These are phyloP conservation scores for Serendipita sp. DNA, from an alignment of 768 basidiomycete species.

Conservation along the genomic window DNA sequence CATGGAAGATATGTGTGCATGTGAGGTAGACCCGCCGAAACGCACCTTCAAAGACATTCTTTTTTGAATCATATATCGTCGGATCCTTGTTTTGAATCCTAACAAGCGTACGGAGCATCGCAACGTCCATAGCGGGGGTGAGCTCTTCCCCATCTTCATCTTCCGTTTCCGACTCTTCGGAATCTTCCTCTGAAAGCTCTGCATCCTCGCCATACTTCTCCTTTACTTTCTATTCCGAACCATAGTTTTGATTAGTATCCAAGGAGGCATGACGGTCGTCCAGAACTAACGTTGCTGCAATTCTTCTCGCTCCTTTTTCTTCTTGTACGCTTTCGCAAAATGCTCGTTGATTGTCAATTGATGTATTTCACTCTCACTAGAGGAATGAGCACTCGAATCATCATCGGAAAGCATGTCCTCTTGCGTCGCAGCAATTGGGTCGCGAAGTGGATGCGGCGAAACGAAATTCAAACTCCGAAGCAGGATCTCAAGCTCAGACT, in stretches of 20 bases:
- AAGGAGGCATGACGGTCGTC: not conserved
- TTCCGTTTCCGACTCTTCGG: constrained; percentile 68
- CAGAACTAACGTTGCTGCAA: constrained; percentile 42
- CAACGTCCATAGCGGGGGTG: constrained; percentile 84
- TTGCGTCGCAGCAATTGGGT: not conserved
- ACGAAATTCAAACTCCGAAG: not conserved
- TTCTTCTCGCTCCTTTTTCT: constrained; percentile 75
- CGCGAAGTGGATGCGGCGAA: not conserved
- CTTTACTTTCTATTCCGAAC: constrained; percentile 39
- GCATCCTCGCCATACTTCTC: constrained; percentile 44
- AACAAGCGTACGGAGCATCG: constrained; percentile 80
- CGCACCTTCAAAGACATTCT: constrained; percentile 65
- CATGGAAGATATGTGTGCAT: constrained; percentile 10
- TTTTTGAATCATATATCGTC: constrained; percentile 57
- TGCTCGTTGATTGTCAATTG: constrained; percentile 53
- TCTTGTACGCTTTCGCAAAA: constrained; percentile 69
- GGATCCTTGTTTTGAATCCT: constrained; percentile 74
- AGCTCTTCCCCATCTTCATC: constrained; percentile 93
- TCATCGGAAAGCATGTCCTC: constrained; percentile 19
- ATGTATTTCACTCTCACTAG: constrained; percentile 28
- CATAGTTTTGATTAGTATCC: not conserved
- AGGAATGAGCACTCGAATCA: constrained; percentile 15
- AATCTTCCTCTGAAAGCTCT: constrained; percentile 32
- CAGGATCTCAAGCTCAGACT: not conserved
- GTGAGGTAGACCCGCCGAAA: not conserved